These are phyloP conservation scores for Leccinum truebloodii DNA, from an alignment of 768 basidiomycete species.

Conservation along the genomic window DNA sequence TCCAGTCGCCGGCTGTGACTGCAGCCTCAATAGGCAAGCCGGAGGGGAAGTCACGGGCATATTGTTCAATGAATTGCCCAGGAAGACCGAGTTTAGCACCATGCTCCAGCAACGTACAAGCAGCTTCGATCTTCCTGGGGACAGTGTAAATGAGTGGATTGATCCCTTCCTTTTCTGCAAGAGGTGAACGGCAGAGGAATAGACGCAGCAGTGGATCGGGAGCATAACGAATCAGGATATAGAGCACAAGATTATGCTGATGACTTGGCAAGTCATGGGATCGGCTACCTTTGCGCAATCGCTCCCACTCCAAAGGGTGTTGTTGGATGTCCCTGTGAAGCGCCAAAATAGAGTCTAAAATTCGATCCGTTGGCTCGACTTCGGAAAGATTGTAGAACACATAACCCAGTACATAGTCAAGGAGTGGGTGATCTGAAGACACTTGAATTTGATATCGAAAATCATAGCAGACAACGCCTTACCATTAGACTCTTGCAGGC, in stretches of 20 bases:
- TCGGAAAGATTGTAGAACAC: not conserved
- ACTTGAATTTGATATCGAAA: not conserved
- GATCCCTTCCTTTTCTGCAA: not conserved
- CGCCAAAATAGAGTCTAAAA: not conserved
- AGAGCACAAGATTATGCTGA: not conserved
- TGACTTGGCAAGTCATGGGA: too few species aligned
- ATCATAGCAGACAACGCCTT: not conserved
- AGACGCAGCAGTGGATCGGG: not conserved
- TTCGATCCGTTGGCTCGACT: not conserved
- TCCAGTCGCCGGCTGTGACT: fast-evolving
- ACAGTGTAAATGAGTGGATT: not conserved
- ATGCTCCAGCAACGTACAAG: not conserved
- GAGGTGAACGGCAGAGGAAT: not conserved
- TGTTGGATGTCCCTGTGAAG: not conserved
- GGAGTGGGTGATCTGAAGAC: not conserved
- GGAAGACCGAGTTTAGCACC: not conserved
- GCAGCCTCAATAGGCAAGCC: not conserved
- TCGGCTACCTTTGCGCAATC: too few species aligned
- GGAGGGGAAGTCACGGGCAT: not conserved
- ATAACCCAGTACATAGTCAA: fast-evolving
- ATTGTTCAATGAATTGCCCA: not conserved
- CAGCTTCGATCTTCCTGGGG: not conserved
- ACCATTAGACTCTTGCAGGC: not conserved
- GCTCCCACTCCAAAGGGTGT: not conserved
- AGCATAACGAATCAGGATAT: not conserved